These are phyloP conservation scores for Cercis canadensis DNA, from an alignment of 306 rosid species.

Conservation along the genomic window DNA sequence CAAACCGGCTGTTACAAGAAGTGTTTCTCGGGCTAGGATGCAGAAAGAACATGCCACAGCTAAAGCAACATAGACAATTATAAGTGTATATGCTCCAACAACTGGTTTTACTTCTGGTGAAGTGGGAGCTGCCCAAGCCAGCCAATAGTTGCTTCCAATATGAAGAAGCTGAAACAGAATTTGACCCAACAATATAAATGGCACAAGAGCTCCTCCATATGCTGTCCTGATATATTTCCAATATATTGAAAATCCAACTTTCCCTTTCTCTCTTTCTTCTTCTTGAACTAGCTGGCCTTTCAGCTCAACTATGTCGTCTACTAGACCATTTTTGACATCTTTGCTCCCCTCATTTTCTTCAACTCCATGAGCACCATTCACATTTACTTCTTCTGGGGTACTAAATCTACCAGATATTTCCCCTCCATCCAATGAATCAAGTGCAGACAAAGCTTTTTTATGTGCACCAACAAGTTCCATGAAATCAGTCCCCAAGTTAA, in stretches of 20 bases:
- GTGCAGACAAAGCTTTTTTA: conserved; percentile 56
- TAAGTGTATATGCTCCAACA: conserved; percentile 37
- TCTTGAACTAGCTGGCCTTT: conserved; percentile 74
- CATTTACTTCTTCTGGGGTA: conserved; percentile 15
- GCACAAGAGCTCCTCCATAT: conserved; percentile 68
- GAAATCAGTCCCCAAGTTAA: conserved; percentile 57
- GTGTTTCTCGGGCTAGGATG: conserved; percentile 36
- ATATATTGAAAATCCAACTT: conserved; percentile 59
- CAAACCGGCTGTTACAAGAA: conserved; percentile 49
- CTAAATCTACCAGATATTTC: no score
- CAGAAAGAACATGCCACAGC: conserved; percentile 54
- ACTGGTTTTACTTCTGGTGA: conserved; percentile 43
- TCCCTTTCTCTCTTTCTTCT: conserved; percentile 75
- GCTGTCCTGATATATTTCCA: conserved; percentile 63
- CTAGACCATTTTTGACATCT: conserved; percentile 37
- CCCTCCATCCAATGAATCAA: conserved; percentile 36
- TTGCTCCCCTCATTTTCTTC: conserved; percentile 29
- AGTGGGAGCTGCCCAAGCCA: conserved; percentile 76
- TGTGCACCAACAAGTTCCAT: conserved; percentile 77
- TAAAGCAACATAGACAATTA: conserved; percentile 47
- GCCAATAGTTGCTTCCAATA: conserved; percentile 69
- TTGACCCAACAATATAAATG: conserved; percentile 55
- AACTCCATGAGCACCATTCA: conserved; percentile 11
- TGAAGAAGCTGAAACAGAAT: conserved; percentile 55
- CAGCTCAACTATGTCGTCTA: conserved; percentile 32